phyloP scores from a whole-genome alignment of 345 rosid species.

The Arabidopsis thaliana region DNA sequence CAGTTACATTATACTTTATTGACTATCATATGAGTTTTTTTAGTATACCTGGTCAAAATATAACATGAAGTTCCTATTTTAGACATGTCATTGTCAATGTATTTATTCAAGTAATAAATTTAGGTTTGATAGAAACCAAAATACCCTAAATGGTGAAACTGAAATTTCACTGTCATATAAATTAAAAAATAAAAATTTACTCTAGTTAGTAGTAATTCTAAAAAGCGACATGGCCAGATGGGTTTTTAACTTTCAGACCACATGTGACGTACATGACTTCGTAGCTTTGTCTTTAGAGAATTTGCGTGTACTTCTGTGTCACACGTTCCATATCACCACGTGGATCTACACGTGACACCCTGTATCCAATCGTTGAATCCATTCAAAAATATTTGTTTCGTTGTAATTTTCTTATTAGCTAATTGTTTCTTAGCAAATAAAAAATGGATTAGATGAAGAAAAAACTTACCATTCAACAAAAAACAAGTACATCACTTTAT shows the following conservation, averaged over 20 bases:
- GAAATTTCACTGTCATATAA: neutral
- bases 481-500: constrained; percentile 13
- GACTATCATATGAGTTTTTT: neutral
- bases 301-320: constrained; percentile 19
- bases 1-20: constrained; percentile 9
- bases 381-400: neutral
- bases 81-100: constrained; percentile 11
- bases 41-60: constrained; percentile 9
- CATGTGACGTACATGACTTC: constrained; percentile 42
- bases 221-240: constrained; percentile 39
- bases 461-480: constrained; percentile 7
- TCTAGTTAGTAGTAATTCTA: neutral
- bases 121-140: neutral
- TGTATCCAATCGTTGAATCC: constrained; percentile 28
- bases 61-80: neutral
- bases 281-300: constrained; percentile 17
- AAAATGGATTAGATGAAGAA: neutral
- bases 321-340: constrained; percentile 38
- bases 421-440: neutral
- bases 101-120: neutral
- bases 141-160: constrained; percentile 1
- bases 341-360: constrained; percentile 28
- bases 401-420: neutral
- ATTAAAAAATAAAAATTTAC: neutral
- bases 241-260: constrained; percentile 25